A percentile compares a stretch with the other conserved stretches of the same genome.
Evolutionary conservation across 441 rosid genomes (phyloP).

Genomic region (Aleurites moluccanus): DNA sequence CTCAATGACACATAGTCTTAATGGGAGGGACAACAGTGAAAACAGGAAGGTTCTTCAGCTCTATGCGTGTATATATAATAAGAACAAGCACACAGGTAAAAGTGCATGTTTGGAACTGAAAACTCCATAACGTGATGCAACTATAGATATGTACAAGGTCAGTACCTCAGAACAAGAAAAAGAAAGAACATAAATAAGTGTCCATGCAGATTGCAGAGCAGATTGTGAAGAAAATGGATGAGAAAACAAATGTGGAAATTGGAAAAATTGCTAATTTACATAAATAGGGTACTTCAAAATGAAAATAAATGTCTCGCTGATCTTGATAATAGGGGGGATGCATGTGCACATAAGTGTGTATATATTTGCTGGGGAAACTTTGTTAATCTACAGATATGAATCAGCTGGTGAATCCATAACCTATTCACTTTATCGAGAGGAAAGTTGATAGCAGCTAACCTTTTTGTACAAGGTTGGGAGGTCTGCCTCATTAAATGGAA

Average conservation of each 20-base stretch:
- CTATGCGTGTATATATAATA: not conserved
- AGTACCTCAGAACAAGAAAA: conserved; percentile 3
- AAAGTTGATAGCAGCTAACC: conserved; percentile 44
- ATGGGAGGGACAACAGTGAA: conserved; percentile 6
- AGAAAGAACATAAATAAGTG: not conserved
- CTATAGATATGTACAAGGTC: not conserved
- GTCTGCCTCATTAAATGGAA: conserved; percentile 81
- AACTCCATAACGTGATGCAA: not conserved
- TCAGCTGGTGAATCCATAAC: not conserved
- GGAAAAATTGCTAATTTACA: not conserved
- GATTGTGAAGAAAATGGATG: not conserved
- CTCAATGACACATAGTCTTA: not conserved
- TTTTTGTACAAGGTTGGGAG: conserved; percentile 74
- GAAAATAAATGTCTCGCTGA: conserved; percentile 6
- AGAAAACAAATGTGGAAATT: not conserved
- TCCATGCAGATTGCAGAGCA: not conserved
- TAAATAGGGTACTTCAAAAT: conserved; percentile 2
- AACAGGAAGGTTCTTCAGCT: not conserved
- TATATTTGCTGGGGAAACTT: not conserved
- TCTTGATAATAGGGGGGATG: not conserved
- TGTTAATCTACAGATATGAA: not conserved
- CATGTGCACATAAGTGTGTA: not conserved
- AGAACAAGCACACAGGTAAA: not conserved
- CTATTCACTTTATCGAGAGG: conserved; percentile 6
- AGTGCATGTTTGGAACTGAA: conserved; percentile 8